Evolutionary conservation across 345 rosid genomes (phyloP).

Genomic region (Mercurialis annua): DNA sequence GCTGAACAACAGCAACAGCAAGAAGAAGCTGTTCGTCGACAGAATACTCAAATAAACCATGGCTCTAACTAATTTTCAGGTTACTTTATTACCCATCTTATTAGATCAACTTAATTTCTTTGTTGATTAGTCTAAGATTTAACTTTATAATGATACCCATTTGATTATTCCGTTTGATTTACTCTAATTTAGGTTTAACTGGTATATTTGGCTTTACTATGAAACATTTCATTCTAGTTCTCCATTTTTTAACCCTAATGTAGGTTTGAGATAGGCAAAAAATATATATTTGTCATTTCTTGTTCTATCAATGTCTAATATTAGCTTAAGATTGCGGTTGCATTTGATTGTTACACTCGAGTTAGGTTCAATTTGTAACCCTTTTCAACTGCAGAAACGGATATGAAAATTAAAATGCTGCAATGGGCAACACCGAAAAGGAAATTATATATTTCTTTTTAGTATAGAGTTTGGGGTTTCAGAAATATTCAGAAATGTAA

Average conservation of each 20-base stretch:
- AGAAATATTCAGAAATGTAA: too few species aligned
- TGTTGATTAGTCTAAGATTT: neutral
- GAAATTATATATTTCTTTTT: too few species aligned
- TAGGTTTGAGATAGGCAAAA: neutral
- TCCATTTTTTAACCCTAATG: neutral
- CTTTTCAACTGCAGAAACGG: too few species aligned
- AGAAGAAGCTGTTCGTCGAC: neutral
- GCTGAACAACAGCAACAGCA: slow-evolving; percentile 34
- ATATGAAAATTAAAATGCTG: too few species aligned
- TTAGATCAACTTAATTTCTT: neutral
- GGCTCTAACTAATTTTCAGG: slow-evolving; percentile 11
- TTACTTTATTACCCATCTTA: neutral
- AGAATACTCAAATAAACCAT: slow-evolving; percentile 3
- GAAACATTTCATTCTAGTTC: neutral
- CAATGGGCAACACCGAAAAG: too few species aligned
- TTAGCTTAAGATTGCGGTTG: too few species aligned
- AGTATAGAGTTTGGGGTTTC: too few species aligned
- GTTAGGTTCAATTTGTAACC: neutral
- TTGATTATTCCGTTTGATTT: too few species aligned
- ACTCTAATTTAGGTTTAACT: neutral
- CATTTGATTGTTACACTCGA: too few species aligned
- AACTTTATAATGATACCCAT: too few species aligned
- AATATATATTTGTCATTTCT: neutral
- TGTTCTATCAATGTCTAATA: neutral
- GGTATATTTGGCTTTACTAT: neutral